Conservation (phyloP, 129 eudicot species). For the Escallonia rubra region DNA sequence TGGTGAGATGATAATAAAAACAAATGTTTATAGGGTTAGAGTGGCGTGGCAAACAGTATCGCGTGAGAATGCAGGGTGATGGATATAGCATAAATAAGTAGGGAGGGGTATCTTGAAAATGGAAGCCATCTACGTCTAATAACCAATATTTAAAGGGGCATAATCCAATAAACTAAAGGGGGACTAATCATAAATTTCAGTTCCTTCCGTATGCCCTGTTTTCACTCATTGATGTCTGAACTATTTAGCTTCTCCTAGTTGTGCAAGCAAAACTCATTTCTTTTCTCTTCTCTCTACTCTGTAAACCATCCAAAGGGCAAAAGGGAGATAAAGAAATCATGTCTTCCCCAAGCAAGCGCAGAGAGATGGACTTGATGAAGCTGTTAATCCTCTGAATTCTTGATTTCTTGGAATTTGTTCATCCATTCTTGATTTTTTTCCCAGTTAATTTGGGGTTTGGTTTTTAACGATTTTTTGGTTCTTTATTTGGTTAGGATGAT, state of each 20-base stretch:
- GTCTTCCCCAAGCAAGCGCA: constrained; percentile 36
- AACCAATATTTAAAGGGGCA: background rate
- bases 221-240: constrained; percentile 1
- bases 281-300: background rate
- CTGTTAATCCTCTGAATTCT: constrained; percentile 11
- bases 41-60: background rate
- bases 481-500: constrained; percentile 62
- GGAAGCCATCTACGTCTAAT: background rate
- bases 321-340: background rate
- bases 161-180: background rate
- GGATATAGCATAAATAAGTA: too few species aligned
- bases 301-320: background rate
- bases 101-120: background rate
- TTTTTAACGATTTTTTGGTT: constrained; percentile 17
- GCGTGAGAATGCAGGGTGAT: background rate
- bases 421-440: background rate
- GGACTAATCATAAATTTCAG: background rate
- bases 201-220: background rate
- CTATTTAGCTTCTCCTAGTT: background rate
- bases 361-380: constrained; percentile 36
- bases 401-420: background rate
- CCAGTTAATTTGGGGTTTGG: constrained; percentile 1
- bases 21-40: background rate
- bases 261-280: background rate
- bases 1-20: background rate